A percentile compares a stretch with the other conserved stretches of the same genome.
Evolutionary conservation across 208 protist genomes (phyloP).

Genomic region (Leishmania martiniquensis): DNA sequence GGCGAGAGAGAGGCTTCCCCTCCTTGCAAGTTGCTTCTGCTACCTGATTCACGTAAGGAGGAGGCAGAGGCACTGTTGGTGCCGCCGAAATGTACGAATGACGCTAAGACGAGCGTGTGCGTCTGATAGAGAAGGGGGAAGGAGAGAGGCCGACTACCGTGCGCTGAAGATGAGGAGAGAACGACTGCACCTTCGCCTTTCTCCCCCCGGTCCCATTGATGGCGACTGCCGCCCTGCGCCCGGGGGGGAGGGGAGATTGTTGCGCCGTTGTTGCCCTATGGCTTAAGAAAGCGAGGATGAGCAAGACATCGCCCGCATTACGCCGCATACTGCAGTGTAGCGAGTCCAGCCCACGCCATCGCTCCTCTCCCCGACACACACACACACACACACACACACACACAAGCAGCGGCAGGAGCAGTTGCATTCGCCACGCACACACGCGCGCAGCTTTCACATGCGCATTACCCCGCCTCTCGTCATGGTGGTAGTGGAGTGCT

Average conservation of each 20-base stretch:
- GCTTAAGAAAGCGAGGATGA: not conserved
- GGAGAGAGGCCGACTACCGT: not conserved
- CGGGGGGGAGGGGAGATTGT: too few relatives aligned
- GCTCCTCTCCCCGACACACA: too few relatives aligned
- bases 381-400: too few relatives aligned
- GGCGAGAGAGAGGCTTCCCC: not conserved
- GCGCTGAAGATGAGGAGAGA: not conserved
- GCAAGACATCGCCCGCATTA: not conserved
- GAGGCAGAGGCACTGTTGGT: not conserved
- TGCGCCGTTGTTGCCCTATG: not conserved
- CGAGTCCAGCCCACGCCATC: too few relatives aligned
- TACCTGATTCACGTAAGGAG: not conserved
- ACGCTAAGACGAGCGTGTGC: too few relatives aligned
- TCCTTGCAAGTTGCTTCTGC: not conserved
- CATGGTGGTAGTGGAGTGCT: not conserved
- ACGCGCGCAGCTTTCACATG: not conserved
- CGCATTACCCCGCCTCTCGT: not conserved
- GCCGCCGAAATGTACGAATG: not conserved
- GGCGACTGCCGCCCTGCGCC: not conserved
- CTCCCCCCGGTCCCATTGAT: not conserved
- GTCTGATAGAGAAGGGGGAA: not conserved
- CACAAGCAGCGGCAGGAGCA: not conserved
- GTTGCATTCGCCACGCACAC: not conserved
- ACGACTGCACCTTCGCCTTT: not conserved
- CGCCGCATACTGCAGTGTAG: not conserved